Conservation (phyloP, 2,329 filamentous ascomycete genomes). For the Epichloe uncinata region DNA sequence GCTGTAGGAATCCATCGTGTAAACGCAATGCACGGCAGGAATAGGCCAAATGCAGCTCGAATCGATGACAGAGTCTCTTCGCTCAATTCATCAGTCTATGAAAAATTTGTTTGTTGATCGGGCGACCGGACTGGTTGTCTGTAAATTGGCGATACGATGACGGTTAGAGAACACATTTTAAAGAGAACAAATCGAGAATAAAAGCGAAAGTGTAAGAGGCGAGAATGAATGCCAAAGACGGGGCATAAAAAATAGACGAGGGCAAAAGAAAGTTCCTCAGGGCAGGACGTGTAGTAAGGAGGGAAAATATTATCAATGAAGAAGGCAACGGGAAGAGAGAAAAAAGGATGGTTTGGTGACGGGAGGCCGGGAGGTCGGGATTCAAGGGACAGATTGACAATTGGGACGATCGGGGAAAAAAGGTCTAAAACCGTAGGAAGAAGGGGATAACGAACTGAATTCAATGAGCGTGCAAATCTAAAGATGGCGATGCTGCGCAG, state of each 20-base stretch:
- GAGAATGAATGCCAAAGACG: conserved; percentile 2
- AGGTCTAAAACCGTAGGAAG: conserved; percentile 8
- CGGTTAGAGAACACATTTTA: conserved; percentile 42
- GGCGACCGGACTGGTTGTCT: conserved; percentile 23
- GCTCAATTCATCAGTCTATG: conserved; percentile 3
- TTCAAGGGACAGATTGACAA: conserved; percentile 5
- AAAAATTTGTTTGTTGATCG: conserved; percentile 2
- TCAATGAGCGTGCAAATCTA: conserved; percentile 16
- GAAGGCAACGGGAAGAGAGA: conserved; percentile 6
- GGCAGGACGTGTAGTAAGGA: conserved; percentile 4
- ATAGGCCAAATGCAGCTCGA: not conserved
- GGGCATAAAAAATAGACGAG: not conserved
- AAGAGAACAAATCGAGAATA: conserved; percentile 13
- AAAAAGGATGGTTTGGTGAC: conserved; percentile 1
- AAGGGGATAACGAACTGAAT: conserved; percentile 20
- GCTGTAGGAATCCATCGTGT: conserved; percentile 39
- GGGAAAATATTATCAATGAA: conserved; percentile 7
- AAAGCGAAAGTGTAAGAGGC: conserved; percentile 12
- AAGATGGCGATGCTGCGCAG: conserved; percentile 12
- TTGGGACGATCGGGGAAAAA: conserved; percentile 4
- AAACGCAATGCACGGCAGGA: not conserved
- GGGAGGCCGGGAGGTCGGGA: not conserved
- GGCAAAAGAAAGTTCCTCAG: conserved; percentile 6
- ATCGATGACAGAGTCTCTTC: not conserved
- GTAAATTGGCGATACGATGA: conserved; percentile 36